Evolutionary conservation across 345 rosid genomes (phyloP).

Genomic region (Aethionema arabicum): DNA sequence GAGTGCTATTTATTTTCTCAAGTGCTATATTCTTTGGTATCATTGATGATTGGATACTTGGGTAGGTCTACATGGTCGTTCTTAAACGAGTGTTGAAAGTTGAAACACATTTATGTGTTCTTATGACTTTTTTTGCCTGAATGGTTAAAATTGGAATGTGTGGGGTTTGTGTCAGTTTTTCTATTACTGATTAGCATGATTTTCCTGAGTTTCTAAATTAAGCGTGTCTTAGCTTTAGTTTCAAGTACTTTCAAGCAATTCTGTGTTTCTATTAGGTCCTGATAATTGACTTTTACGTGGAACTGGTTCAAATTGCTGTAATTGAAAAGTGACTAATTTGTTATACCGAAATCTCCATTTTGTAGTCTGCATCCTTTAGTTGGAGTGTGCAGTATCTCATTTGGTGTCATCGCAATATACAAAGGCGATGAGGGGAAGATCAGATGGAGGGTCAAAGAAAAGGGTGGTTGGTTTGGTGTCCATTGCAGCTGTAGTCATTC

Average conservation of each 20-base stretch:
- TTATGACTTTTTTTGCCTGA: neutral
- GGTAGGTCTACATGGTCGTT: neutral
- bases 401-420: slow-evolving; percentile 20
- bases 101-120: neutral
- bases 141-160: neutral
- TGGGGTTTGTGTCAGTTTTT: neutral
- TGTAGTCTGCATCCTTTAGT: neutral
- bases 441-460: slow-evolving; percentile 77
- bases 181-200: neutral
- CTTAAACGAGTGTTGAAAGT: neutral
- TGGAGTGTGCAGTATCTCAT: slow-evolving; percentile 16
- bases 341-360: neutral
- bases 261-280: neutral
- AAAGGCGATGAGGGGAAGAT: slow-evolving; percentile 68
- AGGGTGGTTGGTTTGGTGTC: slow-evolving; percentile 54
- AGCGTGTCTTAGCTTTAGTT: neutral
- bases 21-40: slow-evolving; percentile 1
- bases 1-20: neutral
- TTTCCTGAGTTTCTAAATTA: neutral
- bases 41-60: neutral
- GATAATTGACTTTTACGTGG: neutral
- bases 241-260: slow-evolving; percentile 3
- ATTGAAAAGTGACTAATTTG: neutral
- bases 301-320: slow-evolving; percentile 2
- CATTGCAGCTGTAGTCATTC: slow-evolving; percentile 53